These are phyloP conservation scores for Penstemon eatonii DNA, from an alignment of 257 asterid species.

Conservation along the genomic window DNA sequence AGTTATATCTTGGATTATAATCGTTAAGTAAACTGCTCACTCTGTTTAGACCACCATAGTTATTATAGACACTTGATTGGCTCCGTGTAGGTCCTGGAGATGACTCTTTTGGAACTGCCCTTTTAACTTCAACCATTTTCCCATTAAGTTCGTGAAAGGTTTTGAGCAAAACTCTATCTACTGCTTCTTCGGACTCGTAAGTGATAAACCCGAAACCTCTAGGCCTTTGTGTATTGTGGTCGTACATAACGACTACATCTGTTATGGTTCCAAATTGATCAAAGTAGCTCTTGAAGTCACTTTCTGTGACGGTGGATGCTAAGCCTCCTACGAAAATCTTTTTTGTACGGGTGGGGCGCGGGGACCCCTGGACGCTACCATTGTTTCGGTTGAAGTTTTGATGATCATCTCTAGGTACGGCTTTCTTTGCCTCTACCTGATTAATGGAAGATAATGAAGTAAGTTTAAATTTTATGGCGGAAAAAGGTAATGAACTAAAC, in stretches of 20 bases:
- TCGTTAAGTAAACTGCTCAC: slow-evolving; percentile 53
- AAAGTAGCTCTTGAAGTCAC: slow-evolving; percentile 78
- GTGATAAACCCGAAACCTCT: slow-evolving; percentile 94
- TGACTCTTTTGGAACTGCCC: slow-evolving; percentile 64
- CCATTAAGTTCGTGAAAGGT: slow-evolving; percentile 83
- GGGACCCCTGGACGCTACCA: slow-evolving; percentile 64
- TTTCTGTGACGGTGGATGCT: slow-evolving; percentile 79
- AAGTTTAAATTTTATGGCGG: neutral
- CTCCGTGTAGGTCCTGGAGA: slow-evolving; percentile 51
- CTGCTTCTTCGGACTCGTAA: slow-evolving; percentile 81
- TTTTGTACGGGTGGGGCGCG: slow-evolving; percentile 72
- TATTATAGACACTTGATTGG: slow-evolving; percentile 40
- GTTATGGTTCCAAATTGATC: slow-evolving; percentile 76
- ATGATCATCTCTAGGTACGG: slow-evolving; percentile 86
- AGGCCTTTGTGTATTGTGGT: slow-evolving; percentile 91
- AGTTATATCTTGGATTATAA: slow-evolving; percentile 46
- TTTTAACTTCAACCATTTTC: slow-evolving; percentile 85
- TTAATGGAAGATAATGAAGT: slow-evolving; percentile 16
- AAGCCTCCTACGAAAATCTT: slow-evolving; percentile 91
- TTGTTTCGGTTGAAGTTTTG: slow-evolving; percentile 39
- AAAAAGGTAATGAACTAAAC: neutral
- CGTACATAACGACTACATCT: slow-evolving; percentile 93
- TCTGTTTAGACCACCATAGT: slow-evolving; percentile 28
- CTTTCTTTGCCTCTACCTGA: slow-evolving; percentile 95
- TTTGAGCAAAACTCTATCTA: slow-evolving; percentile 66